A percentile compares a stretch with the other conserved stretches of the same genome.
These are phyloP conservation scores for Apiospora arundinis DNA, from an alignment of 2,329 filamentous ascomycete genomes.

Conservation along the genomic window DNA sequence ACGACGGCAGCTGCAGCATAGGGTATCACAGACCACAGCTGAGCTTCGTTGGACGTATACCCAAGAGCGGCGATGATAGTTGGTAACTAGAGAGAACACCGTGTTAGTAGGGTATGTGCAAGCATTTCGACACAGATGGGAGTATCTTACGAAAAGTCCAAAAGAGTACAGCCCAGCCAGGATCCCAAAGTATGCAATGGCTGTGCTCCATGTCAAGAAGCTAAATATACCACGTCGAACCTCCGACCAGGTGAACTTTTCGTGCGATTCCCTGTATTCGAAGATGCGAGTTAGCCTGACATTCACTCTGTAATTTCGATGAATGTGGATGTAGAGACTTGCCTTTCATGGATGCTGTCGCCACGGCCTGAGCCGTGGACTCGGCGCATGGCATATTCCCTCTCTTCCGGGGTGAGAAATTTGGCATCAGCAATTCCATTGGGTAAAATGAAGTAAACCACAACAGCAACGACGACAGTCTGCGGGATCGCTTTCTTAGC, in stretches of 20 bases:
- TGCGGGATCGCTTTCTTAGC: slow-evolving; percentile 34
- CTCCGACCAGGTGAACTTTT: slow-evolving; percentile 66
- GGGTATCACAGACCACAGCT: slow-evolving; percentile 69
- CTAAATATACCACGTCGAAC: slow-evolving; percentile 66
- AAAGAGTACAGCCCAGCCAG: slow-evolving; percentile 66
- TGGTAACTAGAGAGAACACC: slow-evolving; percentile 52
- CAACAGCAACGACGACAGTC: slow-evolving; percentile 59
- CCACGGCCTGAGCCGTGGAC: slow-evolving; percentile 36
- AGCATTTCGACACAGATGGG: neutral
- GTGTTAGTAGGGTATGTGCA: neutral
- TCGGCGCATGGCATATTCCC: slow-evolving; percentile 53
- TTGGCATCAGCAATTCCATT: slow-evolving; percentile 59
- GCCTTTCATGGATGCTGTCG: neutral
- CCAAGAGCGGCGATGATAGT: slow-evolving; percentile 68
- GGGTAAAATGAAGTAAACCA: slow-evolving; percentile 61
- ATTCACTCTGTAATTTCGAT: no score
- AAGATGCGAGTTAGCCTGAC: slow-evolving; percentile 22
- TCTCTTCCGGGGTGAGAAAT: slow-evolving; percentile 61
- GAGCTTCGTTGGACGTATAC: slow-evolving; percentile 60
- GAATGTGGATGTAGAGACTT: no score
- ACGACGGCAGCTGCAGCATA: slow-evolving; percentile 65
- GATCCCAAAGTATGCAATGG: slow-evolving; percentile 66
- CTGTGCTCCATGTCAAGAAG: slow-evolving; percentile 67
- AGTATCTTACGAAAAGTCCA: slow-evolving; percentile 62
- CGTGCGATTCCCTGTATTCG: slow-evolving; percentile 40